A percentile compares a stretch with the other conserved stretches of the same genome.
phyloP scores from a whole-genome alignment of 345 rosid species.

The Eucalyptus coolabah region DNA sequence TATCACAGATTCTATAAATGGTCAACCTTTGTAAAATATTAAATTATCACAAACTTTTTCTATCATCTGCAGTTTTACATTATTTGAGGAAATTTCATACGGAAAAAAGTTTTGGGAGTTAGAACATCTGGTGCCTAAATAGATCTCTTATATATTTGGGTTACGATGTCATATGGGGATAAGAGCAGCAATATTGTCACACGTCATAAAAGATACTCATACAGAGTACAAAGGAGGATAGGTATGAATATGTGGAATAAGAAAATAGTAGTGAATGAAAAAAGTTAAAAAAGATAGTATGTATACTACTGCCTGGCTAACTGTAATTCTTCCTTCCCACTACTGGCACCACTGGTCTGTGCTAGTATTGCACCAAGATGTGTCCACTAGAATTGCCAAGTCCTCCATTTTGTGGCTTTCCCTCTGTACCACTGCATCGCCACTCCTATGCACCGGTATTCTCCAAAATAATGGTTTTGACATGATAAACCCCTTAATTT shows the following conservation, averaged over 20 bases:
- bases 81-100: neutral
- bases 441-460: neutral
- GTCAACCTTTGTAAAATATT: neutral
- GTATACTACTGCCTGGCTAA: neutral
- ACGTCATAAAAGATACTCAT: too few species aligned
- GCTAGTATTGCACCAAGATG: neutral
- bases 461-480: neutral
- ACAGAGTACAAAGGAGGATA: too few species aligned
- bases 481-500: neutral
- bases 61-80: neutral
- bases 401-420: neutral
- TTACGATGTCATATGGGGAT: neutral
- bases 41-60: neutral
- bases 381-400: neutral
- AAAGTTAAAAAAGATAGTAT: neutral
- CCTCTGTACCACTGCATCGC: neutral
- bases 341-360: neutral
- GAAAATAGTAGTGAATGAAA: neutral
- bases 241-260: neutral
- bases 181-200: neutral
- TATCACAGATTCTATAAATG: neutral
- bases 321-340: neutral
- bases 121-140: neutral
- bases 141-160: neutral
- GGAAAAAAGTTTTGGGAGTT: neutral